Evolutionary conservation across 495 filamentous ascomycete species (phyloP).

Genomic region (Penicillium ochrochloron): DNA sequence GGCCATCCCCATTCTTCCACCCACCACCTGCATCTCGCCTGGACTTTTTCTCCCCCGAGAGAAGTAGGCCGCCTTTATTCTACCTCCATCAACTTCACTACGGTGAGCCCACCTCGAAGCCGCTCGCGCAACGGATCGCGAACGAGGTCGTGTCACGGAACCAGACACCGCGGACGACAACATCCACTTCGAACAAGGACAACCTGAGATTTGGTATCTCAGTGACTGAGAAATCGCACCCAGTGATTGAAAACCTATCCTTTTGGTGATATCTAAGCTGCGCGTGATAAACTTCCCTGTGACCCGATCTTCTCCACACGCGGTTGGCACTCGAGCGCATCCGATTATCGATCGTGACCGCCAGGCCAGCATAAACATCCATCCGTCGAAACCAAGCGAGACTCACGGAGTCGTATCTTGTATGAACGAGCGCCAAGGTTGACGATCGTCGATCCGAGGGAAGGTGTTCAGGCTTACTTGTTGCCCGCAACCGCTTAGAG

Average conservation of each 20-base stretch:
- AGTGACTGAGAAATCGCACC: background rate
- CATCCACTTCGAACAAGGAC: conserved; percentile 13
- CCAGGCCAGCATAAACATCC: background rate
- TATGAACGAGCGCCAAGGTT: background rate
- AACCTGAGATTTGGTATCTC: conserved; percentile 20
- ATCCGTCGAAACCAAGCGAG: background rate
- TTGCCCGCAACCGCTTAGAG: conserved; percentile 5
- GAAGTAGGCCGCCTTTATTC: background rate
- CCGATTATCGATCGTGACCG: background rate
- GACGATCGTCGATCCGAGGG: conserved; percentile 5
- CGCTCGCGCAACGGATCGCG: conserved; percentile 32
- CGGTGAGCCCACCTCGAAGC: conserved; percentile 11
- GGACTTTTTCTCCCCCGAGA: conserved; percentile 13
- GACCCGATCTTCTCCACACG: conserved; percentile 4
- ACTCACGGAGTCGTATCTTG: conserved; percentile 1
- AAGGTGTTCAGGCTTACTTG: conserved; percentile 13
- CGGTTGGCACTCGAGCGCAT: conserved; percentile 1
- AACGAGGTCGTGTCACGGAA: conserved; percentile 31
- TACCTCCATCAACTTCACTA: conserved; percentile 3
- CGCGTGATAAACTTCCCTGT: conserved; percentile 8
- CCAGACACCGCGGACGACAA: conserved; percentile 10
- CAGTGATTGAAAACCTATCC: background rate
- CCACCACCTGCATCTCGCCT: background rate
- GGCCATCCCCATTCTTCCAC: conserved; percentile 12
- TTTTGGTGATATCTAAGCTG: background rate